Evolutionary conservation across 75 land plant genomes (phyloP).

Genomic region (Cunninghamia lanceolata): DNA sequence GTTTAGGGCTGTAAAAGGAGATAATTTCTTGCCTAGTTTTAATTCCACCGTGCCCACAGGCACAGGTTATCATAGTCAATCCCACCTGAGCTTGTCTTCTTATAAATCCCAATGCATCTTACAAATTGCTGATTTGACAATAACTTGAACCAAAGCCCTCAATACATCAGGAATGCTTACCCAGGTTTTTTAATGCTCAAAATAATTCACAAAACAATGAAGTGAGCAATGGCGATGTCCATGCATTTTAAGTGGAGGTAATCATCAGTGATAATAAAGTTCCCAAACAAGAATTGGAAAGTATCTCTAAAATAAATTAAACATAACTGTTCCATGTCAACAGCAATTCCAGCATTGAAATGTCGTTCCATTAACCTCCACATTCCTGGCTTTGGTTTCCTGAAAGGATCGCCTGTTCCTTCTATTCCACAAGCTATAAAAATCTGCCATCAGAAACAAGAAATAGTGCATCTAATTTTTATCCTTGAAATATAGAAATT

Average conservation of each 20-base stretch:
- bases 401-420: constrained; percentile 59
- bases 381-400: constrained; percentile 94
- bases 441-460: constrained; percentile 44
- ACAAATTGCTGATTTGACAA: neutral
- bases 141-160: neutral
- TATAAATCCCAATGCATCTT: neutral
- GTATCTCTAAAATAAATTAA: neutral
- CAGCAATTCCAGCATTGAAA: constrained; percentile 72
- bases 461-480: neutral
- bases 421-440: constrained; percentile 83
- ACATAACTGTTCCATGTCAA: constrained; percentile 68
- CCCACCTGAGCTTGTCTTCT: neutral
- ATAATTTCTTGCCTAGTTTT: neutral
- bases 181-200: neutral
- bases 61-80: neutral
- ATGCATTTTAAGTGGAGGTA: neutral
- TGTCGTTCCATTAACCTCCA: constrained; percentile 81
- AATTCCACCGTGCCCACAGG: neutral
- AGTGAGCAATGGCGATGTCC: neutral
- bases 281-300: neutral
- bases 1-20: neutral
- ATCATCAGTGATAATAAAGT: neutral
- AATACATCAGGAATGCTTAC: neutral
- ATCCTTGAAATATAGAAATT: neutral
- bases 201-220: neutral